phyloP scores from a whole-genome alignment of 345 rosid species.

The Odontarrhena argentea region DNA sequence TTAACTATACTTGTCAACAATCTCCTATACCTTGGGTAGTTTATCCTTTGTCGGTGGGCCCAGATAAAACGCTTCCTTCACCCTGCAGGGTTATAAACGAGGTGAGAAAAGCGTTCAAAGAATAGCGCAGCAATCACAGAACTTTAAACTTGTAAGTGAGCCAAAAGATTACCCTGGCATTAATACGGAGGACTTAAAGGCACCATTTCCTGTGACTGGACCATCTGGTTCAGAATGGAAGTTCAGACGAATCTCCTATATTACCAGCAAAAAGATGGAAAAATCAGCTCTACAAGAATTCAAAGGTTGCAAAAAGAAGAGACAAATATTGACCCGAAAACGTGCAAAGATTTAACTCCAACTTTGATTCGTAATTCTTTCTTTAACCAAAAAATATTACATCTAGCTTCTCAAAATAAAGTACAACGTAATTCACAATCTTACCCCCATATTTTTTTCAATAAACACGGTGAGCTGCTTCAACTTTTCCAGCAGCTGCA shows the following conservation, averaged over 20 bases:
- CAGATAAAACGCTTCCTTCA: slow-evolving; percentile 85
- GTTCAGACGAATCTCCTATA: slow-evolving; percentile 71
- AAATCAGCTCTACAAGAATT: slow-evolving; percentile 19
- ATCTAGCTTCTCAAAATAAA: slow-evolving; percentile 11
- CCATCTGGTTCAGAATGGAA: slow-evolving; percentile 97
- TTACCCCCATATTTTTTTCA: slow-evolving; percentile 88
- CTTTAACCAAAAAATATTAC: neutral
- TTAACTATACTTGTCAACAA: slow-evolving; percentile 16
- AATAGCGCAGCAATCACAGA: slow-evolving; percentile 14
- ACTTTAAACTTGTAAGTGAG: neutral
- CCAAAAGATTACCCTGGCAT: slow-evolving; percentile 73
- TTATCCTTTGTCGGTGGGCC: slow-evolving; percentile 82
- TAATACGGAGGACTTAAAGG: slow-evolving; percentile 74
- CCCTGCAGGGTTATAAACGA: slow-evolving; percentile 50
- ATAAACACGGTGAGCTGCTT: slow-evolving; percentile 85
- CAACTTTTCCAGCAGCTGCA: slow-evolving; percentile 82
- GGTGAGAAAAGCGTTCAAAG: slow-evolving; percentile 13
- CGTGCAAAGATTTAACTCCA: slow-evolving; percentile 1
- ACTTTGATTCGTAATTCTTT: slow-evolving; percentile 2
- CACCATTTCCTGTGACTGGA: slow-evolving; percentile 82
- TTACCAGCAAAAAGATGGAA: slow-evolving; percentile 17
- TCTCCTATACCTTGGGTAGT: slow-evolving; percentile 48
- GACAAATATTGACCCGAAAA: slow-evolving; percentile 4
- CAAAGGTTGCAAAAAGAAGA: neutral
- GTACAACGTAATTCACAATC: slow-evolving; percentile 22